Evolutionary conservation across 768 basidiomycete species (phyloP), one percentile per base, ranked within the genome.

Genomic region (Panaeolus cyanescens): DNA sequence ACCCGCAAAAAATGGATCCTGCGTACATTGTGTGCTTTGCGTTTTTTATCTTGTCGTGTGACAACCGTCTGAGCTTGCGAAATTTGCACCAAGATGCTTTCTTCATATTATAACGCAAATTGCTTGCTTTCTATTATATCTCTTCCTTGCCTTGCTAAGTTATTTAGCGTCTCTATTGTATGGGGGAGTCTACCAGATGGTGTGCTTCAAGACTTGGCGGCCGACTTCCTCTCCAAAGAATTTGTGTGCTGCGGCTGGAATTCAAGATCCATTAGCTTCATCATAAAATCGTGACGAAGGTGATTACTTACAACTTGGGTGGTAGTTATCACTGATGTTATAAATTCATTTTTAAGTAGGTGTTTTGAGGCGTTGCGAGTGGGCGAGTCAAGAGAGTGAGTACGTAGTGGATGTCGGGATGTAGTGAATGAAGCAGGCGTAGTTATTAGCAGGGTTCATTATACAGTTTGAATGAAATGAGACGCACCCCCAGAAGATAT

Each of bases 401-500:
- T 22, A 22, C 20, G 39, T 22, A 42, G 39, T 42, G 6, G 12
- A 20, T n/a, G n/a, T n/a, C n/a, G n/a, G n/a, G n/a, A 4, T 20
- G 39, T 22, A 42, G 22, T 42, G 39, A 20, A 22, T 22, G 39
- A 42, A 20, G 19, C 1, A 22, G 12, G 22, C 17, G 39, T 42
- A 20, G 19, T 12, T 7, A 22, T 42, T 42, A 42, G 39, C 39
- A 42, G 19, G n/a, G 5, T n/a, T n/a, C n/a, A n/a, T n/a, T n/a
- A 6, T 28, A 13, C 8, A 28, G 25, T 0, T 25, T 50, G 22
- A 9, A 28, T n/a, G 25, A 10, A 50, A 50, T 10, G 4, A 7
- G 15, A 50, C 81, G 58, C 63, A 84, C 83, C 81, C 82, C 85
- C 85, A 86, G 78, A 86, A 86, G 55, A 79, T 72, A 9, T 77